A percentile compares a stretch with the other conserved stretches of the same genome.
These are phyloP conservation scores for Zalerion maritima DNA, from an alignment of 495 filamentous ascomycete species.

Conservation along the genomic window DNA sequence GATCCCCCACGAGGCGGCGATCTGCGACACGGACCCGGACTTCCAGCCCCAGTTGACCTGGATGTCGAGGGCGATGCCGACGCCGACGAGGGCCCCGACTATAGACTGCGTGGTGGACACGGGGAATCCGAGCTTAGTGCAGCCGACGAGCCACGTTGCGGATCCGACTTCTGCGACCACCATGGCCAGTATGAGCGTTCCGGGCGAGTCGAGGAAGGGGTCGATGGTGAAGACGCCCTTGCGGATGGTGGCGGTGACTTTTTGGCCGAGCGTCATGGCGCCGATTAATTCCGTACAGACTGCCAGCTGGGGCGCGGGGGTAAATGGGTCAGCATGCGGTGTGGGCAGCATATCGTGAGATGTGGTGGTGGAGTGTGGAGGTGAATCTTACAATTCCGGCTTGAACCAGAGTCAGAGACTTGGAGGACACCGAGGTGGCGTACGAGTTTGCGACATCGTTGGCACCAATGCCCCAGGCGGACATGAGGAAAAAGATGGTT, in stretches of 20 bases:
- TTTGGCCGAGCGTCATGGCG: slow-evolving; percentile 32
- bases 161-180: slow-evolving; percentile 22
- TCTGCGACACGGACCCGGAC: slow-evolving; percentile 27
- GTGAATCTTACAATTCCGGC: slow-evolving; percentile 13
- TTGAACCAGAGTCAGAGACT: slow-evolving; percentile 23
- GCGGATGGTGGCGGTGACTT: slow-evolving; percentile 34
- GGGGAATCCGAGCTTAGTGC: slow-evolving; percentile 19
- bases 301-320: too few species aligned
- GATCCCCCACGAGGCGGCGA: slow-evolving; percentile 37
- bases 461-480: slow-evolving; percentile 2
- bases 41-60: slow-evolving; percentile 28
- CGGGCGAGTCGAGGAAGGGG: slow-evolving; percentile 25
- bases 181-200: slow-evolving; percentile 27
- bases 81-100: slow-evolving; percentile 27
- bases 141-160: slow-evolving; percentile 25
- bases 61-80: slow-evolving; percentile 24
- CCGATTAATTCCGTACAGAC: slow-evolving; percentile 30
- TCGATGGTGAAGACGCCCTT: slow-evolving; percentile 31
- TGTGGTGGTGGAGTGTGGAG: too few species aligned
- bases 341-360: too few species aligned
- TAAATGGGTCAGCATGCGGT: too few species aligned
- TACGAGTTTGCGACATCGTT: slow-evolving; percentile 34
- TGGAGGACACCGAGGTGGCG: slow-evolving; percentile 25
- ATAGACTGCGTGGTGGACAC: slow-evolving; percentile 31
- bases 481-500: slow-evolving; percentile 1